Percentiles rank a stretch among this genome's conserved stretches.
phyloP scores from a whole-genome alignment of 2,329 filamentous ascomycete genomes.

The Tetracladium maxilliforme region DNA sequence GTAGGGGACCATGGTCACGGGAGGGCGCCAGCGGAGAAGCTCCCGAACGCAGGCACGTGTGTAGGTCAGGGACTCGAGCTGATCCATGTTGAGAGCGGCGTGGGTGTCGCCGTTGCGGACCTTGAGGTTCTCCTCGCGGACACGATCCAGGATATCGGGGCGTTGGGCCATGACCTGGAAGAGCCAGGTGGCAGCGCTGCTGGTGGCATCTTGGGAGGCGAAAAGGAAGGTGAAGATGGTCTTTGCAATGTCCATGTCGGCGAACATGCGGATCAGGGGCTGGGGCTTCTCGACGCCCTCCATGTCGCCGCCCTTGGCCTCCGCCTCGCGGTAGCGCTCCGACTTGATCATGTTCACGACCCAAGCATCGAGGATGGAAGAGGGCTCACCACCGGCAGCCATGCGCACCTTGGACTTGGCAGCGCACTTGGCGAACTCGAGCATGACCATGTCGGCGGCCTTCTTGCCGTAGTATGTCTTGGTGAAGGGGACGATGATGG shows the following conservation, averaged over 20 bases:
- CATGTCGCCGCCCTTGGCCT: slow-evolving; percentile 55
- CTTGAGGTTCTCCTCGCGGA: slow-evolving; percentile 79
- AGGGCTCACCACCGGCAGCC: slow-evolving; percentile 71
- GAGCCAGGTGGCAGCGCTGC: slow-evolving; percentile 84
- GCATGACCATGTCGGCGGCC: slow-evolving; percentile 80
- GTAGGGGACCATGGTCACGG: slow-evolving; percentile 95
- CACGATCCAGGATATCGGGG: slow-evolving; percentile 78
- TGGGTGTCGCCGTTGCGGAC: slow-evolving; percentile 62
- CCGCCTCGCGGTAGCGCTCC: slow-evolving; percentile 63
- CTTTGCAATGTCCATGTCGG: slow-evolving; percentile 81
- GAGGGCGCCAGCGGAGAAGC: slow-evolving; percentile 83
- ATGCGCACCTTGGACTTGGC: slow-evolving; percentile 89
- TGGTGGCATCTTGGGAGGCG: slow-evolving; percentile 93
- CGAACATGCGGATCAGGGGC: slow-evolving; percentile 72
- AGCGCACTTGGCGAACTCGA: slow-evolving; percentile 80
- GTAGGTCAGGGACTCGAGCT: slow-evolving; percentile 78
- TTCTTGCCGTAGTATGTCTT: slow-evolving; percentile 97
- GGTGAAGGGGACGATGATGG: slow-evolving; percentile 87
- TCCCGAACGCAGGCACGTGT: slow-evolving; percentile 87
- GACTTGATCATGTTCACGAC: slow-evolving; percentile 78
- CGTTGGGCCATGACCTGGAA: slow-evolving; percentile 91
- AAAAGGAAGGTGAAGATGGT: slow-evolving; percentile 95
- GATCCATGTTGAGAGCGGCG: slow-evolving; percentile 61
- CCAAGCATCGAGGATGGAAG: slow-evolving; percentile 95
- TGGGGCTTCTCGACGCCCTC: slow-evolving; percentile 66